Conservation (phyloP, 2,329 filamentous ascomycete species). For the Emericellopsis cladophorae region DNA sequence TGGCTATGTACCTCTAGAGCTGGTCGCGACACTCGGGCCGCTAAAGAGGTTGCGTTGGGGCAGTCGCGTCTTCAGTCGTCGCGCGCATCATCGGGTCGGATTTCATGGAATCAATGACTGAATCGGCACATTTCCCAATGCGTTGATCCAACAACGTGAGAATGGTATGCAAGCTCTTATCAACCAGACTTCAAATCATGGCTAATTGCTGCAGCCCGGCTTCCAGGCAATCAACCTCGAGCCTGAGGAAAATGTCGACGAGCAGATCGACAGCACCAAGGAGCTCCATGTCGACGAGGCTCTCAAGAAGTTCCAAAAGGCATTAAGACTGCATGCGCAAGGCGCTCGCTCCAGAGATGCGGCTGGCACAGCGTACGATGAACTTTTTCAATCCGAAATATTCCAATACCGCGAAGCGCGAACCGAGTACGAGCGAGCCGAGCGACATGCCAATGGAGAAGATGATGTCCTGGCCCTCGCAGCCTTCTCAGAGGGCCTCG, state of each 20-base stretch:
- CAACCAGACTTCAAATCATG: too few relatives aligned
- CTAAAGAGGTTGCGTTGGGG: too few relatives aligned
- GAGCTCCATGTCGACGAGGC: conserved; percentile 96
- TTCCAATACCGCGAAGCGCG: conserved; percentile 82
- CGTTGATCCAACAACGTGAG: too few relatives aligned
- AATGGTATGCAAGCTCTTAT: background rate
- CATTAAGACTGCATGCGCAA: conserved; percentile 82
- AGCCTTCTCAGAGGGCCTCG: conserved; percentile 35
- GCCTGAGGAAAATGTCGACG: conserved; percentile 78
- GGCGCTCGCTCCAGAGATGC: conserved; percentile 64
- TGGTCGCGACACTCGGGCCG: too few relatives aligned
- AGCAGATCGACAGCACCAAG: conserved; percentile 88
- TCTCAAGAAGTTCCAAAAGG: conserved; percentile 83
- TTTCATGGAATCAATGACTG: too few relatives aligned
- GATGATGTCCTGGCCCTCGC: conserved; percentile 29
- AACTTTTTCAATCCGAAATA: conserved; percentile 82
- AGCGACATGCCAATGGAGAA: conserved; percentile 34
- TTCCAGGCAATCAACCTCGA: conserved; percentile 92
- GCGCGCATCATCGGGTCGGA: too few relatives aligned
- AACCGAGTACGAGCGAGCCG: conserved; percentile 70
- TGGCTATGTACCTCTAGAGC: too few relatives aligned
- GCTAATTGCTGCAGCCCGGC: conserved; percentile 30
- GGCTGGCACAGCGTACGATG: conserved; percentile 69
- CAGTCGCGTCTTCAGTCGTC: too few relatives aligned
- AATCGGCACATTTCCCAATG: too few relatives aligned